Evolutionary conservation across 495 filamentous ascomycete species (phyloP), one percentile per base, ranked within the genome.

Genomic region (Hypoxylon rickii): DNA sequence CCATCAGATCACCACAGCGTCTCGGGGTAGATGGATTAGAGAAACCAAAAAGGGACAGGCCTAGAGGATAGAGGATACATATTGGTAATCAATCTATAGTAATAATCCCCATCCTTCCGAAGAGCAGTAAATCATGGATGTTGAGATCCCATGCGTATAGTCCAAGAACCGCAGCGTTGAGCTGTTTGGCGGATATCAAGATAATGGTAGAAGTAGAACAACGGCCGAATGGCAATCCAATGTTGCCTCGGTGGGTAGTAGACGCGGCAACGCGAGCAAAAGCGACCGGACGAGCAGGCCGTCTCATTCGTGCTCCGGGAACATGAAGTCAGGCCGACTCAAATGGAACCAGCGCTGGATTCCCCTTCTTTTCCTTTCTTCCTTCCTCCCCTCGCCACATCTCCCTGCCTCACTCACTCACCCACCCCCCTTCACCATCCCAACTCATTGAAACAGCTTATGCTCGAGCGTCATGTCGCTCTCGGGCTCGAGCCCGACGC

Each of bases 401-500:
- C 11, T 31, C 26, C 11, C 26, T 31, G 5, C 26, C 26, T 11
- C 11, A 31, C 26, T n/a, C 15, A 10, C 19, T 3, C 7, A 51
- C 57, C 73, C n/a, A n/a, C n/a, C n/a, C n/a, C n/a, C n/a, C n/a
- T n/a, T n/a, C n/a, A n/a, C n/a, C n/a, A n/a, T n/a, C n/a, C n/a
- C n/a, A n/a, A n/a, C n/a, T n/a, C n/a, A n/a, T n/a, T n/a, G 81
- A 73, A 97, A 93, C 51, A 97, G 82, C 86, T 97, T 99, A 79
- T 99, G 94, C 83, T 99, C 94, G 33, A 99, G 83, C 42, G 93
- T 97, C 95, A 99, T 97, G 72, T 99, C 94, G 42, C 87, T 94
- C 83, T 99, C 94, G 17, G 95, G 94, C 83, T 96, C 90, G 55
- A 99, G 82, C 66, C 94, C 94, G 69, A 99, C 87, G 65, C 95